phyloP scores from a whole-genome alignment of 2,329 filamentous ascomycete species.

The Sporothrix protearum region DNA sequence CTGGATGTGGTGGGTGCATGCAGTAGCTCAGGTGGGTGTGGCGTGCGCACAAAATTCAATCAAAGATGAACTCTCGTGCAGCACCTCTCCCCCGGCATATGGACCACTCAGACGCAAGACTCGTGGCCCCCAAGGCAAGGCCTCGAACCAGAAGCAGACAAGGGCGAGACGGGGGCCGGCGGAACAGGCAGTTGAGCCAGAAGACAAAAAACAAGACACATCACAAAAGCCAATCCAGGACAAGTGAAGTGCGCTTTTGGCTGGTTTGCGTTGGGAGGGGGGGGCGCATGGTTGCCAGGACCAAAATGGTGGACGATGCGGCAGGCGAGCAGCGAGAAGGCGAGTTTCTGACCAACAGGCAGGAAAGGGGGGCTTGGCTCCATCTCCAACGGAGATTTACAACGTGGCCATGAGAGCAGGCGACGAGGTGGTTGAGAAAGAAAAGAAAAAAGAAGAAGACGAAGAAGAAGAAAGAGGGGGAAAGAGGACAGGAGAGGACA shows the following conservation, averaged over 20 bases:
- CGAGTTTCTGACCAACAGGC: neutral
- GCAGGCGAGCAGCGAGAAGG: neutral
- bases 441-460: too few species aligned
- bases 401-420: neutral
- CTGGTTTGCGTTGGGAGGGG: neutral
- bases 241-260: neutral
- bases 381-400: neutral
- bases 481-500: neutral
- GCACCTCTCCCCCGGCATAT: too few species aligned
- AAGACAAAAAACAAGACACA: neutral
- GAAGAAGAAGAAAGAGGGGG: too few species aligned
- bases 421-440: too few species aligned
- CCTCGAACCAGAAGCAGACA: neutral
- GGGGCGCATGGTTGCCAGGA: neutral
- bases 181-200: neutral
- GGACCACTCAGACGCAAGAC: neutral
- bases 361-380: neutral
- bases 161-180: neutral
- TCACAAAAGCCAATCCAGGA: neutral
- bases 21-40: neutral
- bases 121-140: neutral
- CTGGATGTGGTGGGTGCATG: neutral
- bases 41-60: neutral
- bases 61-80: too few species aligned
- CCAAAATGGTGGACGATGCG: neutral